Conservation (phyloP, 306 rosid genomes). For the cucumber (Cucumis sativus) region DNA sequence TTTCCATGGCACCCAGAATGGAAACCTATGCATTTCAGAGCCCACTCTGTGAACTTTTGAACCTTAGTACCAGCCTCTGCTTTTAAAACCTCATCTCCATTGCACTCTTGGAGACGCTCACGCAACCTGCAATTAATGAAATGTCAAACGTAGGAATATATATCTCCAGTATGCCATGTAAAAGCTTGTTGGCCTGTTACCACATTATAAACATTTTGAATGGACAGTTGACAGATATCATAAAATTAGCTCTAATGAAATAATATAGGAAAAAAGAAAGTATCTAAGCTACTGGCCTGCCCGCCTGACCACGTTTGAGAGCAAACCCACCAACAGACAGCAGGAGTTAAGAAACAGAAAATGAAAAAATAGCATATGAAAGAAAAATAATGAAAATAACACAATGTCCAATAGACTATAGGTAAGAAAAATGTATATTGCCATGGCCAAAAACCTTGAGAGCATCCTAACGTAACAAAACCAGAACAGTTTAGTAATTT, state of each 20-base stretch:
- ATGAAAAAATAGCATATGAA: background rate
- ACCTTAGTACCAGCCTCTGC: constrained; percentile 81
- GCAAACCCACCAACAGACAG: background rate
- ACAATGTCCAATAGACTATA: background rate
- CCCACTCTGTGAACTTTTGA: constrained; percentile 88
- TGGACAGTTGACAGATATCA: background rate
- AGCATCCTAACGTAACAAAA: background rate
- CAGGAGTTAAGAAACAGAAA: background rate
- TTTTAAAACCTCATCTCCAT: constrained; percentile 77
- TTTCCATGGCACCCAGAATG: constrained; percentile 58
- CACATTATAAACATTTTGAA: background rate
- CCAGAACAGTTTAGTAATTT: background rate
- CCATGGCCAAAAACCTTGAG: background rate
- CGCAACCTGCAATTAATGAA: constrained; percentile 34
- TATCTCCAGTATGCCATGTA: background rate
- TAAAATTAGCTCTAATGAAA: background rate
- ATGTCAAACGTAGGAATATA: background rate
- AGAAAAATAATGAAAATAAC: background rate
- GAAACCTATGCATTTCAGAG: constrained; percentile 73
- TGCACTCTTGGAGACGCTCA: constrained; percentile 86
- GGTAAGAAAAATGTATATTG: background rate
- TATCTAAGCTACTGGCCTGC: background rate
- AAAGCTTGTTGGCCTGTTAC: background rate
- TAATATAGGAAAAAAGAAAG: background rate
- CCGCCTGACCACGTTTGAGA: too few relatives aligned